These are phyloP conservation scores for Manihot esculenta DNA, from an alignment of 441 rosid genomes.

Conservation along the genomic window DNA sequence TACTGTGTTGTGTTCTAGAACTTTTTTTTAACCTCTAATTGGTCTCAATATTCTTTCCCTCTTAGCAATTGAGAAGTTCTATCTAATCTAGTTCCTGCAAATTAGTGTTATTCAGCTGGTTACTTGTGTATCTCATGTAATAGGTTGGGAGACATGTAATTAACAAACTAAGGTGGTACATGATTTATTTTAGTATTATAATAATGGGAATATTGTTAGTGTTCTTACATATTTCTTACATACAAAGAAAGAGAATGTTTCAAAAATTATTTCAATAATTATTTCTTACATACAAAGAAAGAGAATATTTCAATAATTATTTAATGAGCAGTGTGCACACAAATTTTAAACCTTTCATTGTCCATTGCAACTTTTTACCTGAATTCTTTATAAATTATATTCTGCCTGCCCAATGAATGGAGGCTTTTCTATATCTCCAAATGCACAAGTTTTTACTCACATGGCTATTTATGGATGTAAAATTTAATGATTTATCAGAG, in stretches of 20 bases:
- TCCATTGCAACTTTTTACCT: too few relatives aligned
- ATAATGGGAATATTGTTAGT: too few relatives aligned
- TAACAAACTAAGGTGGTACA: not conserved
- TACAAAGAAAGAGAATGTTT: too few relatives aligned
- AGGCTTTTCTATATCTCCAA: not conserved
- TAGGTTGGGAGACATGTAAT: not conserved
- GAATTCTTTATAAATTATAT: not conserved
- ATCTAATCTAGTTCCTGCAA: not conserved
- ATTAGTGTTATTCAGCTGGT: not conserved
- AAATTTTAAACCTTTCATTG: too few relatives aligned
- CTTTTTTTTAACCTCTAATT: not conserved
- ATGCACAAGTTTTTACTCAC: not conserved
- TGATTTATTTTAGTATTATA: too few relatives aligned
- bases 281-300: too few relatives aligned
- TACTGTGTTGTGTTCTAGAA: slow-evolving; percentile 12
- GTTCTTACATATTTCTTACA: too few relatives aligned
- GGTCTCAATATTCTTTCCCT: too few relatives aligned
- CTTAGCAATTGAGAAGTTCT: not conserved
- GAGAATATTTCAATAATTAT: too few relatives aligned
- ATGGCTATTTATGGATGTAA: not conserved
- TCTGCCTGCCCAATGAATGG: not conserved
- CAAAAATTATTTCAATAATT: too few relatives aligned
- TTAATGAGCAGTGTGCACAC: too few relatives aligned
- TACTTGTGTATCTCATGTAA: not conserved
- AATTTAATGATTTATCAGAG: not conserved